A percentile compares a stretch with the other conserved stretches of the same genome.
phyloP scores from a whole-genome alignment of 2,329 filamentous ascomycete species.

The Dendrostoma leiphaemia region DNA sequence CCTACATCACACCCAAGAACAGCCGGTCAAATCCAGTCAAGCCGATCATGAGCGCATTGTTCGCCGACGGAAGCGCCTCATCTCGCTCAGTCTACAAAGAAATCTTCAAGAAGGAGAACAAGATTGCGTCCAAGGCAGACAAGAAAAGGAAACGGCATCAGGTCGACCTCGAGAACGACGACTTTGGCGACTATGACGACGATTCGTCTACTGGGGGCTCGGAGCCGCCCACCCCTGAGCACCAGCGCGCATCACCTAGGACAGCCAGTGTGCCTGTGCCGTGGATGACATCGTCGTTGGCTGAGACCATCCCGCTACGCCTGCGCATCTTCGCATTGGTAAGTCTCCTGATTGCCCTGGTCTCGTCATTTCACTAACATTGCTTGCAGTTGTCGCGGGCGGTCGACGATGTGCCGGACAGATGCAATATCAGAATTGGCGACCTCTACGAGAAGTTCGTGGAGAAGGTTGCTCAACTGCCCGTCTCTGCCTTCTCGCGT shows the following conservation, averaged over 20 bases:
- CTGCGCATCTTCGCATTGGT: slow-evolving; percentile 61
- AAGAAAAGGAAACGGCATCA: slow-evolving; percentile 50
- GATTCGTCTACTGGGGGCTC: slow-evolving; percentile 44
- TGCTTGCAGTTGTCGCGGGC: slow-evolving; percentile 40
- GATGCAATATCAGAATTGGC: slow-evolving; percentile 37
- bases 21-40: slow-evolving; percentile 44
- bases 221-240: slow-evolving; percentile 44
- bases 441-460: slow-evolving; percentile 60
- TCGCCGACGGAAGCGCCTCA: slow-evolving; percentile 61
- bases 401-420: slow-evolving; percentile 42
- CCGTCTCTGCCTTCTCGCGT: slow-evolving; percentile 55
- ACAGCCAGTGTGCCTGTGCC: slow-evolving; percentile 25
- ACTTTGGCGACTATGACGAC: slow-evolving; percentile 61
- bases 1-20: slow-evolving; percentile 49
- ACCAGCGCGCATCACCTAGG: slow-evolving; percentile 30
- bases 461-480: slow-evolving; percentile 55
- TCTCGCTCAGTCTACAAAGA: slow-evolving; percentile 57
- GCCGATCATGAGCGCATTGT: slow-evolving; percentile 63
- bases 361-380: slow-evolving; percentile 19
- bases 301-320: slow-evolving; percentile 59
- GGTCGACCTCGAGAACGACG: slow-evolving; percentile 58
- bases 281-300: slow-evolving; percentile 32
- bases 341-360: slow-evolving; percentile 21
- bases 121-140: slow-evolving; percentile 37
- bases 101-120: slow-evolving; percentile 66